These are phyloP conservation scores for Monilinia aucupariae DNA, from an alignment of 2,329 filamentous ascomycete species.

Conservation along the genomic window DNA sequence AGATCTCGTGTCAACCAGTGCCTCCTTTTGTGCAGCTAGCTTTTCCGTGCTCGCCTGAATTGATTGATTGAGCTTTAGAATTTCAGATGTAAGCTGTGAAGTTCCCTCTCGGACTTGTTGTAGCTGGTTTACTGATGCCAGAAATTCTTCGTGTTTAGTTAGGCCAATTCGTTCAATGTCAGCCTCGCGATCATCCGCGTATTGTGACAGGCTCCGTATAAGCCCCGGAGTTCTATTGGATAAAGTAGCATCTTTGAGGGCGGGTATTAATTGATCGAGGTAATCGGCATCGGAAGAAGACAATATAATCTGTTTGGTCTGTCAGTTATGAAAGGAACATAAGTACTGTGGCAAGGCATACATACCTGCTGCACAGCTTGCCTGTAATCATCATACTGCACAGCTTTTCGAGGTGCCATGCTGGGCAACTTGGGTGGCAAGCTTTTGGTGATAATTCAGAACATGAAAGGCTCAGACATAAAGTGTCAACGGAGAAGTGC, in stretches of 20 bases:
- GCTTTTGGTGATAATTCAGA: not conserved
- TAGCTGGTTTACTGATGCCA: constrained; percentile 89
- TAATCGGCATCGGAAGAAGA: constrained; percentile 90
- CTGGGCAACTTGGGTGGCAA: not conserved
- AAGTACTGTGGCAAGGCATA: constrained; percentile 15
- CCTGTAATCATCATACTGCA: constrained; percentile 34
- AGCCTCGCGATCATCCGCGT: constrained; percentile 77
- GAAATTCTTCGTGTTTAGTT: constrained; percentile 94
- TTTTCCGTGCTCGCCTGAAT: constrained; percentile 94
- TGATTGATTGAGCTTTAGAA: constrained; percentile 85
- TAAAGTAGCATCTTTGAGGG: constrained; percentile 81
- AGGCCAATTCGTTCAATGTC: constrained; percentile 94
- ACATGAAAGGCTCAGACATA: not conserved
- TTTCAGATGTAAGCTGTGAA: constrained; percentile 81
- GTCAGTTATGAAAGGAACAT: constrained; percentile 1
- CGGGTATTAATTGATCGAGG: constrained; percentile 89
- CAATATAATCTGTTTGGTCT: constrained; percentile 67
- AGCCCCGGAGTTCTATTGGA: constrained; percentile 68
- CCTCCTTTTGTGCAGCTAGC: constrained; percentile 89
- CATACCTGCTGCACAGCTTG: constrained; percentile 34
- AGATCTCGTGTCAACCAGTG: constrained; percentile 83
- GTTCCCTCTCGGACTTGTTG: constrained; percentile 87
- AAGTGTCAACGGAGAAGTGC: not conserved
- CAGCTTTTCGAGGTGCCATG: constrained; percentile 28
- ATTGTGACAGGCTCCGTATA: constrained; percentile 71